Percentiles rank a stretch among this genome's conserved stretches.
Conservation (phyloP, 2,329 filamentous ascomycete genomes). For the Pyrenochaeta sp. region DNA sequence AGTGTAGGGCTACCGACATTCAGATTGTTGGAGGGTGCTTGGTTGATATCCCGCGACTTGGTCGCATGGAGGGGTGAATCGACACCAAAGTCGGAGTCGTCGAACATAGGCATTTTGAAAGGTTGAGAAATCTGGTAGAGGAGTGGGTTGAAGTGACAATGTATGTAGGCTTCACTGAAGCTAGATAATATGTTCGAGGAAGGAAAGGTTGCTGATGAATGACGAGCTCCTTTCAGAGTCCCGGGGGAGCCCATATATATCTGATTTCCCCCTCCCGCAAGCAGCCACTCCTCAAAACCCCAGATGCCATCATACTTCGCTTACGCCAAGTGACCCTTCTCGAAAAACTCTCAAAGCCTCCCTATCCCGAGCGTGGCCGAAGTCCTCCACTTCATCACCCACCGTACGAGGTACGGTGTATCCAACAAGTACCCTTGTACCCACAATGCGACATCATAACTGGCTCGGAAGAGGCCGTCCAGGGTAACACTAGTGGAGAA, state of each 20-base stretch:
- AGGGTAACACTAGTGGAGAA: conserved; percentile 31
- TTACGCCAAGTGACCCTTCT: conserved; percentile 17
- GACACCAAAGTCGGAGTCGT: conserved; percentile 64
- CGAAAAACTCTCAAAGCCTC: conserved; percentile 20
- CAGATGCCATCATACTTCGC: conserved; percentile 32
- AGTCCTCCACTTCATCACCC: conserved; percentile 18
- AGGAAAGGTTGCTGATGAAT: conserved; percentile 6
- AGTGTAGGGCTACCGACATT: conserved; percentile 43
- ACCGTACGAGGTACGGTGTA: conserved; percentile 14
- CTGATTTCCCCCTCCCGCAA: conserved; percentile 13
- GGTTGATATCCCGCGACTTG: conserved; percentile 36
- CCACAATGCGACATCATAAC: conserved; percentile 40
- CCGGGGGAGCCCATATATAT: conserved; percentile 38
- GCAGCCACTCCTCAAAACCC: conserved; percentile 13
- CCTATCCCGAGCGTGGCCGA: conserved; percentile 36
- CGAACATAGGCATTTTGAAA: conserved; percentile 65
- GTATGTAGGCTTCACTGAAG: conserved; percentile 7
- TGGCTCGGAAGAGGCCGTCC: conserved; percentile 25
- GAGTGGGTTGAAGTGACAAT: background rate
- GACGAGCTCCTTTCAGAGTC: conserved; percentile 26
- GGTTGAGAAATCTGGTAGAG: conserved; percentile 14
- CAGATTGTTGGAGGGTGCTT: conserved; percentile 24
- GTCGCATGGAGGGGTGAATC: conserved; percentile 39
- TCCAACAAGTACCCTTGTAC: conserved; percentile 39
- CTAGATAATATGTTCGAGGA: conserved; percentile 11